Evolutionary conservation across 2,329 filamentous ascomycete genomes (phyloP), one percentile per base, ranked within the genome.

Genomic region (Beauveria sp.): DNA sequence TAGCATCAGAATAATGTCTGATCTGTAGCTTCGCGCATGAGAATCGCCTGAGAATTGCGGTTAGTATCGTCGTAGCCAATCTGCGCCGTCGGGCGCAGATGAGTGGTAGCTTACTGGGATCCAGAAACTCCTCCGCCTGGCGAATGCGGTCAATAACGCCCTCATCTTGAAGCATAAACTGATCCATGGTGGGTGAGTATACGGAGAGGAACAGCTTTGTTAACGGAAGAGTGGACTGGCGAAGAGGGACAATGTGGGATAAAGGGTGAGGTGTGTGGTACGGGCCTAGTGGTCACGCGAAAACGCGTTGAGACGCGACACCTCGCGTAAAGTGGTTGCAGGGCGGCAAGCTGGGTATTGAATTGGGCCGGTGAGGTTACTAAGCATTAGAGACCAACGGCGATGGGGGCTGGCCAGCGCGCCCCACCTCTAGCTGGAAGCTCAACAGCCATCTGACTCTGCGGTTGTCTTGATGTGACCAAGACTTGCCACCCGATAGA

Each of bases 101-200:
- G 8, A 48, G 55, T 50, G 52, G 50, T 69, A 45, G 75, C 88
- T 70, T 83, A 96, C 92, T 88, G 64, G 93, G 93, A 79, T 97
- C 93, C 49, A 98, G 85, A 71, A 98, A 97, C 74, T 97, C 93
- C 69, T 89, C 84, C n/a, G 91, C 92, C 66, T 89, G 86, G 69
- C 91, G 89, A 74, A 96, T 86, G 70, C 92, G 90, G 78, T 96
- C 88, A 69, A 86, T 84, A 69, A 88, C 87, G 67, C 88, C 91
- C 76, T 95, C 90, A 81, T 97, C 93, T 75, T 88, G 86, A 69
- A 96, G 84, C 78, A 89, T 86, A 67, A 85, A 79, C 64, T 80
- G 83, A 68, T 92, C 89, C 89, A 95, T 92, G 65, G 64, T 76
- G 73, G 31, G 31, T 12, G 31, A 55, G 20, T 55, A 50, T 60